A percentile compares a stretch with the other conserved stretches of the same genome.
Conservation (phyloP, 2,329 filamentous ascomycete genomes). For the Penicillium sclerotiorum region DNA sequence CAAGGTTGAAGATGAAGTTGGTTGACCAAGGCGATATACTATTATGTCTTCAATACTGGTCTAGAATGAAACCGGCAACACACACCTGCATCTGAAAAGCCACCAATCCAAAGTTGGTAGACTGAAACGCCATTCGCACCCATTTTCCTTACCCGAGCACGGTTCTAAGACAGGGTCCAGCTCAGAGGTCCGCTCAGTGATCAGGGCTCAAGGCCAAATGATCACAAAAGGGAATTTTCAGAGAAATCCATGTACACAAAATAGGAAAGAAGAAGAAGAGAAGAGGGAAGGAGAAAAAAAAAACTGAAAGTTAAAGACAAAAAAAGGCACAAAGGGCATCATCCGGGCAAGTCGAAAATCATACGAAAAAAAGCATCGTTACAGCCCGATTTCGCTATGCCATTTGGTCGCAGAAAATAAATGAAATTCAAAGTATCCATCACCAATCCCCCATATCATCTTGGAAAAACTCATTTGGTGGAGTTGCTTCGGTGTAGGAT, state of each 20-base stretch:
- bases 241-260: conserved; percentile 47
- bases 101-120: conserved; percentile 34
- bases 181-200: conserved; percentile 37
- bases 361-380: conserved; percentile 35
- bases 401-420: conserved; percentile 33
- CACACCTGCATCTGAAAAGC: conserved; percentile 28
- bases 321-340: conserved; percentile 24
- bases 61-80: conserved; percentile 33
- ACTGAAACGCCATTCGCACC: conserved; percentile 47
- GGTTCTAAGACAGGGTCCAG: conserved; percentile 44
- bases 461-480: conserved; percentile 37
- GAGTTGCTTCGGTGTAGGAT: conserved; percentile 47
- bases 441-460: conserved; percentile 15
- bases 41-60: conserved; percentile 35
- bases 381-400: conserved; percentile 41
- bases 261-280: conserved; percentile 28
- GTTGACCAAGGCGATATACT: conserved; percentile 27
- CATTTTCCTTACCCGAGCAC: conserved; percentile 48
- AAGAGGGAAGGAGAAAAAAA: conserved; percentile 24
- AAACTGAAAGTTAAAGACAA: too few relatives aligned
- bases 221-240: conserved; percentile 38
- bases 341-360: conserved; percentile 25
- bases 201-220: conserved; percentile 25
- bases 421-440: conserved; percentile 27
- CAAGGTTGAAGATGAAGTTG: neutral